A percentile compares a stretch with the other conserved stretches of the same genome.
These are phyloP conservation scores for Biscogniauxia mediterranea DNA, from an alignment of 2,329 filamentous ascomycete genomes.

Conservation along the genomic window DNA sequence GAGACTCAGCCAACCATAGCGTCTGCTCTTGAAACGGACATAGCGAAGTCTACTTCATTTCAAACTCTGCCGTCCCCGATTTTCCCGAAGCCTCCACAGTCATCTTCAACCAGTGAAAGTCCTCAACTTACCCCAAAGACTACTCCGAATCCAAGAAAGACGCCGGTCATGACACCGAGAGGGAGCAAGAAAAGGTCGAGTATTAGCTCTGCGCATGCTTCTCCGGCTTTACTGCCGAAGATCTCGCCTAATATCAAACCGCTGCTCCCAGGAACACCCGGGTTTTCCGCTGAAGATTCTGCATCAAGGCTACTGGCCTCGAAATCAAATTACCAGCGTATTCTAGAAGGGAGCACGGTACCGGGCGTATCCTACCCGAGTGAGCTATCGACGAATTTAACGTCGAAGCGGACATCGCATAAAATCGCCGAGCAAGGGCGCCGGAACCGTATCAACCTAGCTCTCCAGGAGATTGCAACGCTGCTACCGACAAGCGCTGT, in stretches of 20 bases:
- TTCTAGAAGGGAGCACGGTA: constrained; percentile 87
- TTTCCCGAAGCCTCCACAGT: constrained; percentile 39
- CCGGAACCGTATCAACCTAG: constrained; percentile 91
- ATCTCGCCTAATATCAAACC: constrained; percentile 97
- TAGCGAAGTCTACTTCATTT: constrained; percentile 51
- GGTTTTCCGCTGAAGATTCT: constrained; percentile 56
- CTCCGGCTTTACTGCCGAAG: constrained; percentile 80
- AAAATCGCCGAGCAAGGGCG: constrained; percentile 97
- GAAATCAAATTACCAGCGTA: constrained; percentile 98
- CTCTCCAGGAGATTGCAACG: constrained; percentile 84
- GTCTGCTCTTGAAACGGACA: constrained; percentile 37
- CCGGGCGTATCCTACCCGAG: constrained; percentile 89
- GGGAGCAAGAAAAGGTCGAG: constrained; percentile 69
- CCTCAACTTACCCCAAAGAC: constrained; percentile 60
- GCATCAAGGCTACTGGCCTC: constrained; percentile 78
- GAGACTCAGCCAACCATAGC: constrained; percentile 51
- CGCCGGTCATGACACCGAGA: constrained; percentile 55
- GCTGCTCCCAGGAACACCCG: constrained; percentile 63
- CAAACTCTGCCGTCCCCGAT: constrained; percentile 50
- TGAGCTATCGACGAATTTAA: constrained; percentile 87
- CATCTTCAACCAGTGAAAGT: constrained; percentile 61
- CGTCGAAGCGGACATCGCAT: constrained; percentile 94
- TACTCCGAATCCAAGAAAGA: constrained; percentile 47
- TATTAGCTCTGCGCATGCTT: constrained; percentile 71
- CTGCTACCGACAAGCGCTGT: constrained; percentile 66